These are phyloP conservation scores for Calonectria pseudoreteaudii DNA, from an alignment of 2,329 filamentous ascomycete species.

Conservation along the genomic window DNA sequence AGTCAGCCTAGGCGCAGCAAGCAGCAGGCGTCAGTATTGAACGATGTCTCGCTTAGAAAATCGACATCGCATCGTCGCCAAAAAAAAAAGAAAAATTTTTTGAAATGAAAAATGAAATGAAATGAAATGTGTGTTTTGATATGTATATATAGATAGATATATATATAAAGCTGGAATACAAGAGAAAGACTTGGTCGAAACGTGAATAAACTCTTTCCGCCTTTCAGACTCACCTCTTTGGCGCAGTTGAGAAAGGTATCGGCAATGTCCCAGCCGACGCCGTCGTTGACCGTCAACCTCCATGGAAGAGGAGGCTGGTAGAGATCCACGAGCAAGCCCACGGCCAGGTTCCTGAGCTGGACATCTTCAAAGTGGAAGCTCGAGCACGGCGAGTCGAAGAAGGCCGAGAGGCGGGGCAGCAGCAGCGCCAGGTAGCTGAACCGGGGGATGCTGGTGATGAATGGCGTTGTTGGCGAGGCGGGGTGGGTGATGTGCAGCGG, in stretches of 20 bases:
- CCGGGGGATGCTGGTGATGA: conserved; percentile 66
- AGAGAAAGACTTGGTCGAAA: not conserved
- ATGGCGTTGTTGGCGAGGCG: conserved; percentile 59
- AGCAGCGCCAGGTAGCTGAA: conserved; percentile 71
- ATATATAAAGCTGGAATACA: not conserved
- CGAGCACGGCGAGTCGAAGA: conserved; percentile 66
- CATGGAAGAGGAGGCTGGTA: conserved; percentile 68
- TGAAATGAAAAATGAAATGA: no score
- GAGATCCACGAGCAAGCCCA: conserved; percentile 66
- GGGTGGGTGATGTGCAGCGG: conserved; percentile 67
- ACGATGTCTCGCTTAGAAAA: not conserved
- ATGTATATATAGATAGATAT: no score
- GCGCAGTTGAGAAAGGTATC: conserved; percentile 74
- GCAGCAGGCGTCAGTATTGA: conserved; percentile 22
- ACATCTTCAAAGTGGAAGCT: conserved; percentile 70
- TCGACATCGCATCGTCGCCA: not conserved
- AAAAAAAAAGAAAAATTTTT: no score
- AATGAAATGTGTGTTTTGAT: not conserved
- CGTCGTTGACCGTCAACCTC: conserved; percentile 66
- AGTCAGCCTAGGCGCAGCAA: conserved; percentile 73
- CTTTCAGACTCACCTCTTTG: conserved; percentile 63
- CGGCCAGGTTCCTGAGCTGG: conserved; percentile 64
- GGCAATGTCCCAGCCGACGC: conserved; percentile 68
- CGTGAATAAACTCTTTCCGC: not conserved
- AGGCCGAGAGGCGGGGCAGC: conserved; percentile 65